Evolutionary conservation across 2,329 filamentous ascomycete species (phyloP), one percentile per base, ranked within the genome.

Genomic region (Bipolaris bicolor): DNA sequence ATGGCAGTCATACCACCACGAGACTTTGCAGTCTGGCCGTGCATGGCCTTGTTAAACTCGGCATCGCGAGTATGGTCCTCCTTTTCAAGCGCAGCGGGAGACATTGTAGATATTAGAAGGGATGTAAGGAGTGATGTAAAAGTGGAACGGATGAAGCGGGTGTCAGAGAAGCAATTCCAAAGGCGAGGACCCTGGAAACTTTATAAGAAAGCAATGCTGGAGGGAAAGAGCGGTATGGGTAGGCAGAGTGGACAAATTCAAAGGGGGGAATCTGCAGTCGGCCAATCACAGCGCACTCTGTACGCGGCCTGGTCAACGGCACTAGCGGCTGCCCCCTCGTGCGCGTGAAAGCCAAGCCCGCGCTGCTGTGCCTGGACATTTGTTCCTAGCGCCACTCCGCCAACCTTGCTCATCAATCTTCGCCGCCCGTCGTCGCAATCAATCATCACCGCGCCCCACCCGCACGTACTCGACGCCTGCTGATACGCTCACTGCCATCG

Each of bases 51-150:
- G 84, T 91, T 93, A 84, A 97, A 97, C 67, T 86, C 89, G 63
- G 91, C 91, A 90, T 97, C 92, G 69, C 92, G 91, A 73, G 80
- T 76, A 77, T 93, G 89, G 77, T 97, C 87, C 81, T 97, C 91
- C 72, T 83, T 81, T 84, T 96, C 92, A 76, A 97, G 89, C 60
- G 77, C 75, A 63, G 76, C 68, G 49, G 83, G 81, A 67, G 83
- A 78, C 84, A 86, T 86, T 61, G 65, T 78, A 70, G 64, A 58
- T 57, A 47, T 52, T 48, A 29, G 47, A 52, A 53, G 37, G 24
- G 33, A 44, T 29, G 40, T 29, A 48, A 29, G n/a, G 34, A 11
- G 49, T 49, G 46, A 31, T 46, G 45, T 34, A 29, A 45, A 44
- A 24, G 46, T 22, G 39, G 47, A 54, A 50, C 20, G 52, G 44